Evolutionary conservation across 495 filamentous ascomycete species (phyloP).

Genomic region (Darksidea phi): DNA sequence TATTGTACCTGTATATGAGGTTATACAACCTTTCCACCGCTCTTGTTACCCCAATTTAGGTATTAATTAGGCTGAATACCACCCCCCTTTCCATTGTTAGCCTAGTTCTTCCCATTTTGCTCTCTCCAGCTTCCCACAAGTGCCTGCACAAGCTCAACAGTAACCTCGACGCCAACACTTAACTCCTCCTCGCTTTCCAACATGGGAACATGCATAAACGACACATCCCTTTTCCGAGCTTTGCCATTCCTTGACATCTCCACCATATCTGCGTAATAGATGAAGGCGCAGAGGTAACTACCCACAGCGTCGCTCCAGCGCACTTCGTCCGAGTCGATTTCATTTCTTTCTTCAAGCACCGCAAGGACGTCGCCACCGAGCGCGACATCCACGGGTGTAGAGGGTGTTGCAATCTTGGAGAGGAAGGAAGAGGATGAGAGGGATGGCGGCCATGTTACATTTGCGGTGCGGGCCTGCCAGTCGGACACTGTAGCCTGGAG

Average conservation of each 20-base stretch:
- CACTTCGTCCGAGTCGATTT: constrained; percentile 22
- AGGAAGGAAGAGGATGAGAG: background rate
- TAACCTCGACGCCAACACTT: constrained; percentile 8
- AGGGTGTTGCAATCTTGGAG: background rate
- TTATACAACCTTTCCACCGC: too few species aligned
- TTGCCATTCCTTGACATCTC: constrained; percentile 13
- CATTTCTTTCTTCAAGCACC: background rate
- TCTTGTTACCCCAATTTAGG: too few species aligned
- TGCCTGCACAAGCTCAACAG: constrained; percentile 5
- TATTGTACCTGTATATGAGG: too few species aligned
- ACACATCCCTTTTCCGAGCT: constrained; percentile 11
- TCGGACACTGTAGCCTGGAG: constrained; percentile 25
- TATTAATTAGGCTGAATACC: too few species aligned
- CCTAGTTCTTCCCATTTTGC: too few species aligned
- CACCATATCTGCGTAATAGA: constrained; percentile 35
- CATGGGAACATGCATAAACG: constrained; percentile 26
- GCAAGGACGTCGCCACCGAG: background rate
- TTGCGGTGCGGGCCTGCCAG: constrained; percentile 10
- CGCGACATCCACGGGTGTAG: background rate
- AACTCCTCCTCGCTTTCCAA: constrained; percentile 16
- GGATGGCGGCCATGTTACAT: background rate
- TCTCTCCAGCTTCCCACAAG: constrained; percentile 15
- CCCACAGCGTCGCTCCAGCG: constrained; percentile 37
- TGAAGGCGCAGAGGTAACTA: constrained; percentile 39
- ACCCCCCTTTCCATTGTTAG: too few species aligned